A percentile compares a stretch with the other conserved stretches of the same genome.
phyloP scores from a whole-genome alignment of 2,329 filamentous ascomycete genomes.

The Paraphaeosphaeria sporulosa region DNA sequence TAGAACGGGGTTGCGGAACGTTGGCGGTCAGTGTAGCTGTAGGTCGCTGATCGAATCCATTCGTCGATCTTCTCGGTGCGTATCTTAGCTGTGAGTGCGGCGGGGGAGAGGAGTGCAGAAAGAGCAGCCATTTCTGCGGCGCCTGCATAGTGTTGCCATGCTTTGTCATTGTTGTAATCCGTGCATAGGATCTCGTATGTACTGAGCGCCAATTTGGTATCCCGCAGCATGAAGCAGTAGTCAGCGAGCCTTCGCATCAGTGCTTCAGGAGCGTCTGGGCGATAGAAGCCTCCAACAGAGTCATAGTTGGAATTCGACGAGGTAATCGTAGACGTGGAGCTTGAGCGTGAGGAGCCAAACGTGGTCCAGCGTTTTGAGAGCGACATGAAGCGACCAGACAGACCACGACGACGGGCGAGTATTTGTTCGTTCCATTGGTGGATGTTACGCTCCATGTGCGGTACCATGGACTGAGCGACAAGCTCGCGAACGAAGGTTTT shows the following conservation, averaged over 20 bases:
- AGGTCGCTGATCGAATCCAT: constrained; percentile 88
- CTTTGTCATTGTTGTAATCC: constrained; percentile 94
- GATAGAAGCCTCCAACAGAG: constrained; percentile 77
- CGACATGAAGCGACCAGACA: constrained; percentile 93
- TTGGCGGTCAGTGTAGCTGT: constrained; percentile 80
- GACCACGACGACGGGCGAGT: constrained; percentile 84
- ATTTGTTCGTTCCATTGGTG: constrained; percentile 98
- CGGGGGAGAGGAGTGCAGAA: constrained; percentile 79
- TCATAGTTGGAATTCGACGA: constrained; percentile 76
- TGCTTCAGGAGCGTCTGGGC: constrained; percentile 83
- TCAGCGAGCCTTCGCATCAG: constrained; percentile 93
- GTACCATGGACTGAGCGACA: constrained; percentile 91
- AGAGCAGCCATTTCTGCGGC: constrained; percentile 95
- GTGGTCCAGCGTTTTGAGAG: constrained; percentile 88
- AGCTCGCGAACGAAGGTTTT: constrained; percentile 91
- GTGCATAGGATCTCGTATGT: constrained; percentile 89
- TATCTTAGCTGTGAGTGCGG: constrained; percentile 74
- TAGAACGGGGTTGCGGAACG: constrained; percentile 82
- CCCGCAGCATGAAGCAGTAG: constrained; percentile 94
- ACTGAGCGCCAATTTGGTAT: constrained; percentile 91
- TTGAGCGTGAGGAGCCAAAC: constrained; percentile 73
- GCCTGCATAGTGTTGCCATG: constrained; percentile 93
- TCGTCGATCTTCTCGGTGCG: constrained; percentile 83
- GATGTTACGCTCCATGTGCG: constrained; percentile 93
- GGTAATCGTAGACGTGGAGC: constrained; percentile 61